Evolutionary conservation across 2,329 filamentous ascomycete species (phyloP), one percentile per base, ranked within the genome.

Genomic region (Pseudogymnoascus sp.): DNA sequence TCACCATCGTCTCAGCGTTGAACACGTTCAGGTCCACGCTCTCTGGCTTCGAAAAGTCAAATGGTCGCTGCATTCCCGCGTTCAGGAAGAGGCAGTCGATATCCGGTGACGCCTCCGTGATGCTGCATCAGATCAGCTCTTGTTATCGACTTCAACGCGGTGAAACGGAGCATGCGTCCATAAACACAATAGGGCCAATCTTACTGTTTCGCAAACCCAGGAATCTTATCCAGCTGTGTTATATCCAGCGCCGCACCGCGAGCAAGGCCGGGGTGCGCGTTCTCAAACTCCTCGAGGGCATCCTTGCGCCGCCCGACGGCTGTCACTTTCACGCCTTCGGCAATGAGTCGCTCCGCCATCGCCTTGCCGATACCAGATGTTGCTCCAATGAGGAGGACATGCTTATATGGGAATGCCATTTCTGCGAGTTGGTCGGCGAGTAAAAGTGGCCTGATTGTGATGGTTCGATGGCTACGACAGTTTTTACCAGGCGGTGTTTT

Each of bases 21-120:
- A 80, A 72, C 0, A 65, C 23, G 1, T 65, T 52, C 2, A 80
- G 68, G 49, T 78, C 69, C 60, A 82, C 75, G 4, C 70, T 75
- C 5, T 73, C 73, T 2, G 81, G 80, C 16, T 75, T 70, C 5
- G 76, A 72, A 68, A 85, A 80, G 70, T 82, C 73, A 43, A 81
- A 71, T 0, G 68, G 69, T 28, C 75, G 74, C 69, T 87, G 83
- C 33, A 83, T 75, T 7, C 83, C 83, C 0, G 83, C 80, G 69
- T 86, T 86, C 60, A 87, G 73, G 62, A 87, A 71, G 25, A 88
- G 69, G 66, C 78, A 79, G 72, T 86, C 83, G 28, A 87, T 77
- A 28, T 78, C 73, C 0, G 83, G 80, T 68, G 82, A 76, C 0
- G 69, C 66, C 12, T 70, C 64, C 6, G 73, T 71, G 33, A 79